Conservation (phyloP, 495 filamentous ascomycete species). For the Podospora fimiseda region DNA sequence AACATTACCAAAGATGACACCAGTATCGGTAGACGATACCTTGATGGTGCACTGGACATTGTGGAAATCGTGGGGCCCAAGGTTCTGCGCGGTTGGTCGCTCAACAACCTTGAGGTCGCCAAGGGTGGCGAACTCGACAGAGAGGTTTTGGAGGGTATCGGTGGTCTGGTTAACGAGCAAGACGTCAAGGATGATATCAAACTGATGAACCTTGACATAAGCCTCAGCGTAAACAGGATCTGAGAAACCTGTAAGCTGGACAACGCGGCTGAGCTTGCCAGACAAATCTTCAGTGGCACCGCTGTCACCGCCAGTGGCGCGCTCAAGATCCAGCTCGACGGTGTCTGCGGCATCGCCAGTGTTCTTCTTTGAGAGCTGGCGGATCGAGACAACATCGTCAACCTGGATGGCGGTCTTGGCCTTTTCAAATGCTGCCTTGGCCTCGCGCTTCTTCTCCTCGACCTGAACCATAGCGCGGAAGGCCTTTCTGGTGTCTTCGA, state of each 20-base stretch:
- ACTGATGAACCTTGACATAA: slow-evolving; percentile 97
- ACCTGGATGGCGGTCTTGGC: slow-evolving; percentile 92
- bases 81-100: slow-evolving; percentile 89
- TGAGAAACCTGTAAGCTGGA: slow-evolving; percentile 97
- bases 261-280: slow-evolving; percentile 91
- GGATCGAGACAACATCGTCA: slow-evolving; percentile 87
- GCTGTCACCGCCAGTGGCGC: slow-evolving; percentile 86
- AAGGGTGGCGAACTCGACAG: slow-evolving; percentile 94
- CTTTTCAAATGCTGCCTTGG: slow-evolving; percentile 83
- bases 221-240: slow-evolving; percentile 98
- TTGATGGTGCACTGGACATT: slow-evolving; percentile 99
- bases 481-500: slow-evolving; percentile 92
- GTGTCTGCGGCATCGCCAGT: slow-evolving; percentile 77
- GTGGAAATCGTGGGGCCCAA: slow-evolving; percentile 91
- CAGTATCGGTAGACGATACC: slow-evolving; percentile 96
- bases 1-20: slow-evolving; percentile 98
- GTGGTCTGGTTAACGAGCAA: slow-evolving; percentile 96
- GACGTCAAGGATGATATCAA: slow-evolving; percentile 97
- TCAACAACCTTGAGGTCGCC: slow-evolving; percentile 98
- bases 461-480: slow-evolving; percentile 98
- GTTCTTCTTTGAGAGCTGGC: slow-evolving; percentile 90
- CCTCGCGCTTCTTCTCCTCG: slow-evolving; percentile 93
- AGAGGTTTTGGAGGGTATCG: slow-evolving; percentile 94
- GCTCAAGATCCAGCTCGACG: slow-evolving; percentile 84
- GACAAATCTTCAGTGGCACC: slow-evolving; percentile 70